Evolutionary conservation across 371 early-diverging fungal genomes (phyloP), one percentile per base, ranked within the genome.

Genomic region (Syncephalastrum racemosum): DNA sequence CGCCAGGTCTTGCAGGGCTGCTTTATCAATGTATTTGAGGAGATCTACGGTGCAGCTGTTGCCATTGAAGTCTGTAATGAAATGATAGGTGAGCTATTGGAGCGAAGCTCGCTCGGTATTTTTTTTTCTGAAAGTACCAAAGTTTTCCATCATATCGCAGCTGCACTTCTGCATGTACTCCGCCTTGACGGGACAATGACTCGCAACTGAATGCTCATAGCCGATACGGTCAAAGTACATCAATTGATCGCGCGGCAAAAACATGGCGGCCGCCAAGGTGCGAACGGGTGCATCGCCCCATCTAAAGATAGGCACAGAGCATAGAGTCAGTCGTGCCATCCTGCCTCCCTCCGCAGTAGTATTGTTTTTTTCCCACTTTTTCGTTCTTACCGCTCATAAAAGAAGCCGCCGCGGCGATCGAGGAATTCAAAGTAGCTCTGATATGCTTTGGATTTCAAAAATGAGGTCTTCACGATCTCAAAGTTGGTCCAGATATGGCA

Each of bases 141-240:
- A 53, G 16, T 43, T 68, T 10, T 67, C 41, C 36, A 41, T 46
- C 16, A 56, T 48, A 36, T 66, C 61, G 46, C 79, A 78, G 19
- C 63, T 62, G 49, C 79, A 78, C n/a, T 61, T 24, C 23, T 60
- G 36, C 18, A 62, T 27, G 10, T 57, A 31, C 1, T 62, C 52
- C 0, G 41, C 18, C 7, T 64, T 50, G 1, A 71, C 53, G 4
- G 79, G 79, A 46, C 79, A 78, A 53, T 75, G 75, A 0, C 53
- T 12, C 0, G 83, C 77, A 13, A 66, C 60, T 1, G 70, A 79
- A 57, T 90, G 87, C 20, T 77, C 62, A 65, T 87, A 92, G 0
- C 92, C 94, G 44, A 93, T 84, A 18, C 88, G 81, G 56, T 95
- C 88, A 63, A 98, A 96, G 68, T 90, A 96, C 56, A 94, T 91